Base-by-base conservation (phyloP, 352 stramenopile genomes). In the Globisporangium viniferum region DNA sequence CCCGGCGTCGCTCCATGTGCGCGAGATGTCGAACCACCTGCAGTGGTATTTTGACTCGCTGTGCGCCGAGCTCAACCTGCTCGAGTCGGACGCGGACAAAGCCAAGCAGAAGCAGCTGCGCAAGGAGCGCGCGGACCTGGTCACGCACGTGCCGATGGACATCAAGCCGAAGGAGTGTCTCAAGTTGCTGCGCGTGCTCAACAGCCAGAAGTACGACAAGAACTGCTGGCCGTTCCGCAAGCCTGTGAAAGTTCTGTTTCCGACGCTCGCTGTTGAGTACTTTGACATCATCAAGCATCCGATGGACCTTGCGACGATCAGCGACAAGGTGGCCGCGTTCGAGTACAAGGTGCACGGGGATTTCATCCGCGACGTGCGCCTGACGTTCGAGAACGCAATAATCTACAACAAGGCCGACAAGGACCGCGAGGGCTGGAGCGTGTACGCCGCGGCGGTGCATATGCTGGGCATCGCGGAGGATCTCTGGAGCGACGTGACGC, bases 191-290 rank as follows among this genome's bases (percentile, higher is more conserved):
- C 80, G 84, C 8, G 84, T 90, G 12, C 72, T 95, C n/a, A 89
- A 91, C 62, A 93, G 82, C 60, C 88, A 95, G 61, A 95, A 95
- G 74, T 79, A 94, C 58, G 83, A 93, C 69, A 94, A 94, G 65
- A 89, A 92, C 66, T 92, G 82, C 66, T 94, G 88, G 88, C 88
- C 88, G 10, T 95, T 95, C 70, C 82, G 86, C 27, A 93, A 95
- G 46, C 76, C 88, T 36, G 88, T 91, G 31, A 69, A 79, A 31
- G 77, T 90, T 56, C 66, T 95, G 27, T 95, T 95, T 58, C 87
- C 87, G 29, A 73, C 76, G 29, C 74, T 95, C 1, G 86, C 84
- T 24, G 39, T 78, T 6, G 84, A 94, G 41, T 95, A 95, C 59
- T 93, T 91, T 66, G 79, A 93, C 14, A 81, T 95, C 61, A 82